phyloP scores from a whole-genome alignment of 1,139 yeast species.

The Arxiozyma telluris region DNA sequence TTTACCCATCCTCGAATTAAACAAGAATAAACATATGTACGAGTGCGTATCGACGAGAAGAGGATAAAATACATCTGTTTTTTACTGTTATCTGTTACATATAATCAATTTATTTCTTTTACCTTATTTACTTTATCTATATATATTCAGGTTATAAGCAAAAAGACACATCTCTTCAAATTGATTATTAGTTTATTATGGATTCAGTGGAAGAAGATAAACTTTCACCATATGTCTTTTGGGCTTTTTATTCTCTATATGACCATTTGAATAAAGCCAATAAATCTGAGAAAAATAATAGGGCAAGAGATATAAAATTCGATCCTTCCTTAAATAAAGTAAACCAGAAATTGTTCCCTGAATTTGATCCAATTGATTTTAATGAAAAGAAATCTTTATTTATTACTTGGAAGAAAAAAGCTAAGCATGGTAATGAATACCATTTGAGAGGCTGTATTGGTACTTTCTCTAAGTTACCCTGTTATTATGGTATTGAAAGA shows the following conservation, averaged over 20 bases:
- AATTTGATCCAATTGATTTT: constrained; percentile 4
- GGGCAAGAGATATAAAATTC: neutral
- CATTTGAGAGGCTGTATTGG: constrained; percentile 88
- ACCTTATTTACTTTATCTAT: neutral
- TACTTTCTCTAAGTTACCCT: constrained; percentile 47
- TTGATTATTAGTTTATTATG: neutral
- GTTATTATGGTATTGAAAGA: constrained; percentile 50
- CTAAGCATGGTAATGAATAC: constrained; percentile 22
- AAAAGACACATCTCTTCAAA: too few relatives aligned
- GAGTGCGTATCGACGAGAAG: too few relatives aligned
- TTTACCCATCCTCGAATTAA: too few relatives aligned
- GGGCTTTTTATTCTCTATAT: constrained; percentile 28
- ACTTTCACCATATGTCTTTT: constrained; percentile 27
- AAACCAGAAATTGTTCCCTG: constrained; percentile 15
- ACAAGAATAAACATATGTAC: too few relatives aligned
- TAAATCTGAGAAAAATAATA: neutral
- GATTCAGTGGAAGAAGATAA: neutral
- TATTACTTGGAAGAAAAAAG: constrained; percentile 70
- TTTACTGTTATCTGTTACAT: too few relatives aligned
- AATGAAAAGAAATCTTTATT: constrained; percentile 50
- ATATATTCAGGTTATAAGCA: too few relatives aligned
- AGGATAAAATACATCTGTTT: too few relatives aligned
- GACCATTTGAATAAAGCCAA: constrained; percentile 8
- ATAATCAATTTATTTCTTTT: neutral
- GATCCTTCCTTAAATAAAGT: constrained; percentile 12